Conservation (phyloP, 495 filamentous ascomycete species). For the Neurospora sublineolata region DNA sequence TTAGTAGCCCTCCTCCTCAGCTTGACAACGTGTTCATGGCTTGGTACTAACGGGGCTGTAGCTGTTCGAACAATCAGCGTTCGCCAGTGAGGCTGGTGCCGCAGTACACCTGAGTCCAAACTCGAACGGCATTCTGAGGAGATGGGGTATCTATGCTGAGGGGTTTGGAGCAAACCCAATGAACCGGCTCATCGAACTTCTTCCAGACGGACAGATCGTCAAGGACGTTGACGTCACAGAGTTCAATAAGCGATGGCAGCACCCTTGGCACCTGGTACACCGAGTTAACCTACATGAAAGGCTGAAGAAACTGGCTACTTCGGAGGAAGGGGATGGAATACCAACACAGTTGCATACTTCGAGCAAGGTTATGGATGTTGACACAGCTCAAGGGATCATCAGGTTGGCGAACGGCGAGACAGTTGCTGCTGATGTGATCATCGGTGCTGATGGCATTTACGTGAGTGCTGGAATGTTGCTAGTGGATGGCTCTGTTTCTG, state of each 20-base stretch:
- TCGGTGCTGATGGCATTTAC: conserved; percentile 34
- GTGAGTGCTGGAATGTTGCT: conserved; percentile 3
- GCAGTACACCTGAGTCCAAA: conserved; percentile 47
- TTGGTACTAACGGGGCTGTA: conserved; percentile 10
- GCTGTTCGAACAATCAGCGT: conserved; percentile 43
- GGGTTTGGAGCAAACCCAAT: conserved; percentile 21
- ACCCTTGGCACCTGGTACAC: conserved; percentile 43
- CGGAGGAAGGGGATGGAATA: conserved; percentile 21
- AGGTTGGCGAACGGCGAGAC: conserved; percentile 27
- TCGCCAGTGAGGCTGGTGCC: conserved; percentile 43
- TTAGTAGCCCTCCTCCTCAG: conserved; percentile 9
- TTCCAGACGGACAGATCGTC: conserved; percentile 16
- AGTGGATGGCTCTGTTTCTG: neutral
- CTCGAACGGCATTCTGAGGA: conserved; percentile 35
- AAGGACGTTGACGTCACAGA: conserved; percentile 21
- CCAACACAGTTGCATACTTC: conserved; percentile 32
- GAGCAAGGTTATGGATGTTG: conserved; percentile 33
- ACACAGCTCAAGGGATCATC: conserved; percentile 30
- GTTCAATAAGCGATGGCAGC: conserved; percentile 33
- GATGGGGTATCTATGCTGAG: conserved; percentile 30
- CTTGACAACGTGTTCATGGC: conserved; percentile 3
- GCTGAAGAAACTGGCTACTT: conserved; percentile 33
- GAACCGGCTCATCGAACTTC: conserved; percentile 27
- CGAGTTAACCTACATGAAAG: conserved; percentile 38
- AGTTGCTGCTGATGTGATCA: conserved; percentile 25